Evolutionary conservation across 148 eudicot species (phyloP).

Genomic region (Arctostaphylos glauca): DNA sequence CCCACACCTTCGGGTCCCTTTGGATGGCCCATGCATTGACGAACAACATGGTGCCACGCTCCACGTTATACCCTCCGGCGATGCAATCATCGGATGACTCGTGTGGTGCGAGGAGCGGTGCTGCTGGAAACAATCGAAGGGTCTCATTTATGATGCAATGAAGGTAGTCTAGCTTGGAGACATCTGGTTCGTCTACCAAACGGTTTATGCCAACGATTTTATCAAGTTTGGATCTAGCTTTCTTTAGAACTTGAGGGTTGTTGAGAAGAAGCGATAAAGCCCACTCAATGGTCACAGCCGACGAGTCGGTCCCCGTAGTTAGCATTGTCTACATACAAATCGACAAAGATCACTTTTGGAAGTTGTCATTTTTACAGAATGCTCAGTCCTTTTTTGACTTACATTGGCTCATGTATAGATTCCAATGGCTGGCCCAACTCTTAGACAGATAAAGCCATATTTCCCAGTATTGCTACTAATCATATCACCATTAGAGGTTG

Average conservation of each 20-base stretch:
- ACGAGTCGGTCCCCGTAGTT: conserved; percentile 16
- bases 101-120: conserved; percentile 28
- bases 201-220: background rate
- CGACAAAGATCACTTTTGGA: too few relatives aligned
- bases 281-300: conserved; percentile 26
- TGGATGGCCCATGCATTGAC: conserved; percentile 30
- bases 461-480: too few relatives aligned
- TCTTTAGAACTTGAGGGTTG: conserved; percentile 21
- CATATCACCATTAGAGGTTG: too few relatives aligned
- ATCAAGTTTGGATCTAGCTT: conserved; percentile 22
- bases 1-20: conserved; percentile 29
- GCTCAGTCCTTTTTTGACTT: too few relatives aligned
- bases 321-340: conserved; percentile 4
- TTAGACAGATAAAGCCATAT: too few relatives aligned
- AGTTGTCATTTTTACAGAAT: too few relatives aligned
- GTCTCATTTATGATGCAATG: conserved; percentile 26
- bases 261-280: conserved; percentile 17
- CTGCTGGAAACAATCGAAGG: conserved; percentile 23
- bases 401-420: too few relatives aligned
- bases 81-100: conserved; percentile 16
- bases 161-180: conserved; percentile 24
- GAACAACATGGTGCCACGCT: conserved; percentile 23
- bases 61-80: conserved; percentile 12
- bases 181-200: conserved; percentile 24
- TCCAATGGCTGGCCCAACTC: too few relatives aligned